Base-by-base conservation (phyloP, 148 eudicot genomes). In the Nepenthes mirabilis region DNA sequence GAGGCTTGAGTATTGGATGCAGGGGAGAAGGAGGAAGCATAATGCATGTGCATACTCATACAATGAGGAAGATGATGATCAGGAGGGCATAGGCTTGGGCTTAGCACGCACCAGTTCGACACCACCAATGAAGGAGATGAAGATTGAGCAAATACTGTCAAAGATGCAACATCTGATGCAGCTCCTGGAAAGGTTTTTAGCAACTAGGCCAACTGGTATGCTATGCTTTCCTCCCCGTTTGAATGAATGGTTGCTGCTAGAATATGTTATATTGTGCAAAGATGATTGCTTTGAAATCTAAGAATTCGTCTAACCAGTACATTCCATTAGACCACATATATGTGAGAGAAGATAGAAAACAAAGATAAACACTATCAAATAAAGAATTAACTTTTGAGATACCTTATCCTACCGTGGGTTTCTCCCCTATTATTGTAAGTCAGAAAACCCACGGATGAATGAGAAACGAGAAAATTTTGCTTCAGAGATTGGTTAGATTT, bases 181-280 rank as follows among this genome's bases (percentile, higher is more conserved):
- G 37, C 80, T 84, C 45, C 79, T 93, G 56, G 99, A 93, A 9
- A 69, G 91, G 57, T 84, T 93, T 37, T 58, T 93, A 33, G 89
- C 95, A 9, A 89, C 95, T 43, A 72, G 74, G n/a, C 99, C 97
- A 13, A 73, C 89, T 80, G 98, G 96, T 91, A 32, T 55, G 35
- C 2, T 34, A 33, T 52, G 6, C 23, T 11, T 52, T 6, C 55
- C 55, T 12, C 55, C 11, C 32, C 55, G 11, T 55, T 23, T 12
- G 13, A 33, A 23, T 54, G n/a, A 11, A 11, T 50, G 23, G 3
- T 50, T 14, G 53, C 53, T 5, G 23, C 23, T 50, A 40, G 45
- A 40, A 40, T 3, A 4, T 40, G 6, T 40, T 40, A 40, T 40
- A 40, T 40, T 40, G 23, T 23, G 23, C 45, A 3, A 40, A 40